phyloP scores from a whole-genome alignment of 805 yeast genomes.

The Yarrowia sp. region DNA sequence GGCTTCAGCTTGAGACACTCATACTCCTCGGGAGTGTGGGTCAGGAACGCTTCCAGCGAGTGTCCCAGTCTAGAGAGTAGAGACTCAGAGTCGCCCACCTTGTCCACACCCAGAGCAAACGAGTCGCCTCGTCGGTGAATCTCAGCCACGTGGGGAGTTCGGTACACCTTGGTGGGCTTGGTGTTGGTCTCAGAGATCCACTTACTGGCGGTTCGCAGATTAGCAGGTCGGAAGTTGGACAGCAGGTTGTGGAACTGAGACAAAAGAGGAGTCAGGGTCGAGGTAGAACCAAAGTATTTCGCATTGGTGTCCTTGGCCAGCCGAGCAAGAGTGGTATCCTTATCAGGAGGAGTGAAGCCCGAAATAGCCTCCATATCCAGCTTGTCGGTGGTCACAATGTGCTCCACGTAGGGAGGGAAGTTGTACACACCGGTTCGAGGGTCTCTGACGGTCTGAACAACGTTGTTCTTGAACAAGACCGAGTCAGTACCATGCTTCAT shows the following conservation, averaged over 20 bases:
- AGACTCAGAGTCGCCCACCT: constrained; percentile 68
- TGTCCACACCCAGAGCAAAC: constrained; percentile 75
- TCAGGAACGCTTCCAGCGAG: constrained; percentile 75
- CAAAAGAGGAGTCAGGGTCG: constrained; percentile 81
- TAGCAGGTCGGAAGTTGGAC: constrained; percentile 65
- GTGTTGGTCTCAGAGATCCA: not conserved
- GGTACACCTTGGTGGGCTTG: constrained; percentile 19
- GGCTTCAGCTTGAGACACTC: constrained; percentile 50
- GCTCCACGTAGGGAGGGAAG: constrained; percentile 65
- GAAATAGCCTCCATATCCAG: constrained; percentile 67
- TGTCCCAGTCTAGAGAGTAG: constrained; percentile 79
- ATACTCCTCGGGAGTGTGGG: constrained; percentile 64
- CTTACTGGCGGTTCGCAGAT: constrained; percentile 43
- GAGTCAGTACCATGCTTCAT: constrained; percentile 72
- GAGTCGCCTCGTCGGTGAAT: constrained; percentile 46
- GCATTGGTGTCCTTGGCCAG: constrained; percentile 54
- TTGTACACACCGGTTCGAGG: constrained; percentile 77
- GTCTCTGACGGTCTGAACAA: constrained; percentile 77
- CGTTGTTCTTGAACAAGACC: constrained; percentile 76
- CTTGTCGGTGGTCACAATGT: constrained; percentile 67
- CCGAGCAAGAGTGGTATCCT: constrained; percentile 61
- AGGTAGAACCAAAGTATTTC: constrained; percentile 77
- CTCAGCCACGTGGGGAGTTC: constrained; percentile 30
- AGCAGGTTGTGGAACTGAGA: constrained; percentile 76
- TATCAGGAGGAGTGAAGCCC: constrained; percentile 69